These are phyloP conservation scores for Aspergillus niger DNA, from an alignment of 2,329 filamentous ascomycete species.

Conservation along the genomic window DNA sequence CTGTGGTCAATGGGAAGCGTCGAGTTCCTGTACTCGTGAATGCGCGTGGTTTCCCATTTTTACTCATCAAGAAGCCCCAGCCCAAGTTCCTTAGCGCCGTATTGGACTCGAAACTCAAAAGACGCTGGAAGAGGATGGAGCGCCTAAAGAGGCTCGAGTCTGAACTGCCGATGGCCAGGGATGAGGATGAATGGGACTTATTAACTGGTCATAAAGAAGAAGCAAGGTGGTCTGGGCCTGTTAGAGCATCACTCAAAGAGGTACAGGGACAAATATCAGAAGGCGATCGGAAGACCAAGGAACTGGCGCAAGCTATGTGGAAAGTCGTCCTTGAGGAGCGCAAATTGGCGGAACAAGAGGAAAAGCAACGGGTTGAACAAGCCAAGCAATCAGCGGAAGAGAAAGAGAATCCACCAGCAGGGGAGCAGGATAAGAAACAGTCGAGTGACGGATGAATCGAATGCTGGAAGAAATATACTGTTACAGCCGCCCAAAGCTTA, in stretches of 20 bases:
- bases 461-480: background rate
- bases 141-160: slow-evolving; percentile 34
- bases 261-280: slow-evolving; percentile 27
- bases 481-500: no score
- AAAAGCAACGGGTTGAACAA: slow-evolving; percentile 8
- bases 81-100: slow-evolving; percentile 42
- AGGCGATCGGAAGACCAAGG: slow-evolving; percentile 30
- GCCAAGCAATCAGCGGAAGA: background rate
- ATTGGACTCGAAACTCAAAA: slow-evolving; percentile 38
- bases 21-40: slow-evolving; percentile 45
- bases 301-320: slow-evolving; percentile 42
- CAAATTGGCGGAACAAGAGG: slow-evolving; percentile 36
- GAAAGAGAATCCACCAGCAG: background rate
- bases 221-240: slow-evolving; percentile 28
- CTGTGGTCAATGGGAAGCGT: slow-evolving; percentile 39
- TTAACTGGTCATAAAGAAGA: slow-evolving; percentile 29
- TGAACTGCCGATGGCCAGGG: slow-evolving; percentile 37
- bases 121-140: slow-evolving; percentile 37
- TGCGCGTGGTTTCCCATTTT: slow-evolving; percentile 45
- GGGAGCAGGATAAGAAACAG: background rate
- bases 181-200: slow-evolving; percentile 47
- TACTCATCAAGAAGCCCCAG: slow-evolving; percentile 49
- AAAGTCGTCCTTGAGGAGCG: slow-evolving; percentile 43
- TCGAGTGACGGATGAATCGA: background rate
- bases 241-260: slow-evolving; percentile 24